Evolutionary conservation across 1,284 basidiomycete genomes (phyloP), one percentile per base, ranked within the genome.

Genomic region (Amylostereum chailletii): DNA sequence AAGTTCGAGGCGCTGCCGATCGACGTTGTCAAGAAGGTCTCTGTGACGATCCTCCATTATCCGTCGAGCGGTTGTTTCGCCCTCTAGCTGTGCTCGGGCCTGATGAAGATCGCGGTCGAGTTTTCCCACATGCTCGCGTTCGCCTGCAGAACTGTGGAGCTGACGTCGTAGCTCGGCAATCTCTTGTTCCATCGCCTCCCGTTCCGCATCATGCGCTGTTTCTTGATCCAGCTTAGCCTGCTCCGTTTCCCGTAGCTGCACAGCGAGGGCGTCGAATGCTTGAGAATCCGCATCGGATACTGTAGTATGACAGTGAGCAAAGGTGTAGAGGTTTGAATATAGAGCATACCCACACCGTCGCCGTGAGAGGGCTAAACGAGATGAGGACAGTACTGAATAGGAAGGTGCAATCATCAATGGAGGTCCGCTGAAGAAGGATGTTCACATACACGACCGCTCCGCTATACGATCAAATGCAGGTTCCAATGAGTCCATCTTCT

Each of bases 401-500:
- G 45, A 31, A 7, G 10, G 41, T 43, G 54, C 32, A 49, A 47
- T 38, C 33, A 37, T 39, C 36, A 45, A 29, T n/a, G 33, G 51
- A 34, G 42, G 19, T 27, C 37, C 10, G 27, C 39, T 3, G 19
- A 37, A n/a, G 4, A 31, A 27, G 31, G n/a, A 6, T 27, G 2
- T 2, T 32, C 3, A 74, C 85, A 53, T 61, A 90, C 89, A 66
- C 50, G 87, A 86, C 42, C 83, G 76, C 60, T 90, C 88, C 10
- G 86, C 85, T 56, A 91, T 82, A 52, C 80, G 76, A 57, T 92
- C 90, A 58, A 93, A 90, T 2, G 83, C 81, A 0, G 76, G 64
- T 60, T 89, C 86, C 8, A 91, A 68, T 29, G 72, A 72, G 55
- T 92, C 86, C 79, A 94, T 89, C 62, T 81, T 85, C 29, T 64